Evolutionary conservation across 345 rosid species (phyloP).

Genomic region (Schrenkiella parvula): DNA sequence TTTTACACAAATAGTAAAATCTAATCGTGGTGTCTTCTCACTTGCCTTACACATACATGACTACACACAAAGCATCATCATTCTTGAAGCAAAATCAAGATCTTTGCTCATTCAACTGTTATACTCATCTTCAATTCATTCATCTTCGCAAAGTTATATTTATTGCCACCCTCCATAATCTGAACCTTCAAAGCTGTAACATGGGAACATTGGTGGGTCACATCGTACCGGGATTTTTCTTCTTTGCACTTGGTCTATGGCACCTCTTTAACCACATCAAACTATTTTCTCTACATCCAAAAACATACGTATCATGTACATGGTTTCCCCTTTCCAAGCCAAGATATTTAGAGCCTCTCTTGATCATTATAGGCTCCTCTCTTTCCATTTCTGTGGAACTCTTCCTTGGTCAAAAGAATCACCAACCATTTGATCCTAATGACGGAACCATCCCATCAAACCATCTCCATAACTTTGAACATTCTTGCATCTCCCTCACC

Average conservation of each 20-base stretch:
- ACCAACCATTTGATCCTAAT: slow-evolving; percentile 61
- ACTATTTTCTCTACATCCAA: slow-evolving; percentile 48
- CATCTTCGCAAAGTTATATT: background rate
- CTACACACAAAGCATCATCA: slow-evolving; percentile 26
- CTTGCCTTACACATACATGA: slow-evolving; percentile 20
- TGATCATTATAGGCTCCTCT: slow-evolving; percentile 56
- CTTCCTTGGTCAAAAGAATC: slow-evolving; percentile 63
- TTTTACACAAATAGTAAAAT: slow-evolving; percentile 1
- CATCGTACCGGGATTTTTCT: slow-evolving; percentile 65
- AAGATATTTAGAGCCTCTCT: slow-evolving; percentile 55
- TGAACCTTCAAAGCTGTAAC: slow-evolving; percentile 9
- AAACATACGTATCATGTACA: slow-evolving; percentile 44
- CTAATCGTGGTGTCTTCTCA: slow-evolving; percentile 26
- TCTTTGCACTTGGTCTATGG: slow-evolving; percentile 68
- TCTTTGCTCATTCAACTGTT: slow-evolving; percentile 9
- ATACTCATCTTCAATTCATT: background rate
- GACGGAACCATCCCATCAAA: slow-evolving; percentile 83
- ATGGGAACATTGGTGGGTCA: slow-evolving; percentile 87
- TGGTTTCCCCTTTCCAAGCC: slow-evolving; percentile 61
- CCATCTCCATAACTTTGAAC: slow-evolving; percentile 89
- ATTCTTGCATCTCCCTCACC: slow-evolving; percentile 61
- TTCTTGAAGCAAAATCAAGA: slow-evolving; percentile 33
- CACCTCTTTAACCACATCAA: slow-evolving; percentile 72
- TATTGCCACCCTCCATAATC: background rate
- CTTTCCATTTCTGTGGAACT: slow-evolving; percentile 75